Base-by-base conservation (phyloP, 2,329 filamentous ascomycete genomes). In the Cercospora sojina region DNA sequence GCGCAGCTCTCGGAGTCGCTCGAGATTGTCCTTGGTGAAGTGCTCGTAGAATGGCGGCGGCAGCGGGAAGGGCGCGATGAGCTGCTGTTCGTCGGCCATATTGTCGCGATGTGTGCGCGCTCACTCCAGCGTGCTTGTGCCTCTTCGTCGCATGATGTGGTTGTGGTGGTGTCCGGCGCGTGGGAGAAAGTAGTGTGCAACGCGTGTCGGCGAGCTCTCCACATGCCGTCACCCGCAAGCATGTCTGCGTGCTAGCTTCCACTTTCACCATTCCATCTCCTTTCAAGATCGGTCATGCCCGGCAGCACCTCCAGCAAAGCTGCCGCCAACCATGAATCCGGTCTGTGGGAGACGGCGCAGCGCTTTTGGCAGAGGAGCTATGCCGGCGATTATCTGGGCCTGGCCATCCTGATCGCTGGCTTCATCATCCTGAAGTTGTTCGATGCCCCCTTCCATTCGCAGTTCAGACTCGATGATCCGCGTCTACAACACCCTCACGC, bases 31-130 rank as follows among this genome's bases (percentile, higher is more conserved):
- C 3, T 87, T 78, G 0, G 92, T 97, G 80, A 98, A 98, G 77
- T 91, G 85, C 72, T 90, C 89, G 88, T 91, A 98, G 81, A 97
- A 96, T 0, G 90, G 89, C 27, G 95, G 95, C 27, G 95, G 95
- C 61, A 90, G 87, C 25, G 95, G 94, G 77, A 93, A 97, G 47
- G 89, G 87, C 25, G 90, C 87, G 27, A 67, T 31, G 18, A 57
- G 49, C 29, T 56, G 60, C 59, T 62, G 80, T 66, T 83, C 82
- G 61, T 88, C 88, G 65, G 86, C 87, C 89, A 91, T 92, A 25
- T 47, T 29, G 16, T 27, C 38, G n/a, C 27, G 4, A 16, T 20
- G 53, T 18, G 53, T 20, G 47, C 23, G 7, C 27, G 20, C 53
- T 35, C 9, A 35, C 53, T 56, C 31, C 27, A 5, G 4, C 27